Percentiles rank a stretch among this genome's conserved stretches.
Evolutionary conservation across 345 rosid species (phyloP).

Genomic region (Murraya koenigii): DNA sequence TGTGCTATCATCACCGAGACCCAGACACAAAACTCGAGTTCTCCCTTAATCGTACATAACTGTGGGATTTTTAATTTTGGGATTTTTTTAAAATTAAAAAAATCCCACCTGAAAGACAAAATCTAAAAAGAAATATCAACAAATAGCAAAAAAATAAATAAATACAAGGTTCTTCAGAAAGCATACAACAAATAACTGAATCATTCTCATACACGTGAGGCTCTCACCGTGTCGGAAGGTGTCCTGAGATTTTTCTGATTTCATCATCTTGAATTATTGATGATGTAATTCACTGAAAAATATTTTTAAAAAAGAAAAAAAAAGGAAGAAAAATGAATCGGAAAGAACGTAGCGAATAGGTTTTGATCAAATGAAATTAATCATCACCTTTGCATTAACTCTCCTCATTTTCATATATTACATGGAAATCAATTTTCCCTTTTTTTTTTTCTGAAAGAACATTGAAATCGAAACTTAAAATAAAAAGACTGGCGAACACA

Average conservation of each 20-base stretch:
- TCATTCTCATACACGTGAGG: conserved; percentile 46
- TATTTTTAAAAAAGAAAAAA: not conserved
- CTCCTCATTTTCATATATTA: conserved; percentile 34
- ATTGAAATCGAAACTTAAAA: not conserved
- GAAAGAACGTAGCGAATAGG: conserved; percentile 54
- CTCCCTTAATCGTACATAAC: no score
- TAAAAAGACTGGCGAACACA: not conserved
- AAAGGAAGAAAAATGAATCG: conserved; percentile 26
- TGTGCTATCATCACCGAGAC: not conserved
- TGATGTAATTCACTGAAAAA: not conserved
- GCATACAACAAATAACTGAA: not conserved
- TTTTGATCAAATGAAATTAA: conserved; percentile 33
- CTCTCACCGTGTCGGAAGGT: conserved; percentile 49
- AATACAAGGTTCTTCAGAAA: not conserved
- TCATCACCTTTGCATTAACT: conserved; percentile 33
- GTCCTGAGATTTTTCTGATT: conserved; percentile 46
- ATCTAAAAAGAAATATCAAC: not conserved
- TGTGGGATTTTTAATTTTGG: no score
- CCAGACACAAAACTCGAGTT: not conserved
- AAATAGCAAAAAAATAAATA: not conserved
- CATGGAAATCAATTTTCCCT: no score
- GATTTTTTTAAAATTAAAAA: no score
- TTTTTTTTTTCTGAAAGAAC: not conserved
- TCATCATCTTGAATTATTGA: conserved; percentile 46
- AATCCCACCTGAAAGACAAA: no score